Conservation (phyloP, 768 basidiomycete species). For the Suillus subaureus region DNA sequence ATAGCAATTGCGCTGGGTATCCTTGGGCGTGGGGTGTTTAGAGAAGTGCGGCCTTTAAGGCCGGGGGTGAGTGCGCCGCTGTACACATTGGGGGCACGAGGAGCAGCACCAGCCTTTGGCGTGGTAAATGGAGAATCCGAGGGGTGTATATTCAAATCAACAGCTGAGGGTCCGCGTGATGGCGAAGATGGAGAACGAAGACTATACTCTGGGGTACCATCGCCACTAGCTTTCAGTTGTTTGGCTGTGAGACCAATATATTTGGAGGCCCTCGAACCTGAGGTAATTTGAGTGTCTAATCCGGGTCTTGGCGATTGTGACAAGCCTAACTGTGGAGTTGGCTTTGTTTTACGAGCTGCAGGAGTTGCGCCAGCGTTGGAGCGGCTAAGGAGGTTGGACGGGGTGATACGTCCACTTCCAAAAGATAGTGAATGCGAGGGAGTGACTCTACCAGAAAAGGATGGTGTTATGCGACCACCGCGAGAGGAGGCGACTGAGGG, state of each 20-base stretch:
- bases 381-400: slow-evolving; percentile 52
- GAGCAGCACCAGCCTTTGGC: slow-evolving; percentile 55
- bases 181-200: slow-evolving; percentile 37
- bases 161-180: slow-evolving; percentile 38
- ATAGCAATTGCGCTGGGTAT: slow-evolving; percentile 76
- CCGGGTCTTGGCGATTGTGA: slow-evolving; percentile 32
- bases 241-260: slow-evolving; percentile 85
- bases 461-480: slow-evolving; percentile 46
- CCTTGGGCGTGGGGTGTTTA: slow-evolving; percentile 61
- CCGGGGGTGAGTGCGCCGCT: slow-evolving; percentile 22
- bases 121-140: slow-evolving; percentile 64
- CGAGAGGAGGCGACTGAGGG: slow-evolving; percentile 80
- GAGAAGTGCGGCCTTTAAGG: slow-evolving; percentile 34
- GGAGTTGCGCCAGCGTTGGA: slow-evolving; percentile 46
- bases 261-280: slow-evolving; percentile 82
- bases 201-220: slow-evolving; percentile 21
- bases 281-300: slow-evolving; percentile 57
- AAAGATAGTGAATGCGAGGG: slow-evolving; percentile 42
- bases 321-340: slow-evolving; percentile 32
- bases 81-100: slow-evolving; percentile 20
- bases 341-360: slow-evolving; percentile 34
- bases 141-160: slow-evolving; percentile 40
- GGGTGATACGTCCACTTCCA: slow-evolving; percentile 55
- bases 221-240: slow-evolving; percentile 51
- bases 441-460: slow-evolving; percentile 47